A percentile compares a stretch with the other conserved stretches of the same genome.
Conservation (phyloP, 2,329 filamentous ascomycete genomes). For the Aplosporella prunicola region DNA sequence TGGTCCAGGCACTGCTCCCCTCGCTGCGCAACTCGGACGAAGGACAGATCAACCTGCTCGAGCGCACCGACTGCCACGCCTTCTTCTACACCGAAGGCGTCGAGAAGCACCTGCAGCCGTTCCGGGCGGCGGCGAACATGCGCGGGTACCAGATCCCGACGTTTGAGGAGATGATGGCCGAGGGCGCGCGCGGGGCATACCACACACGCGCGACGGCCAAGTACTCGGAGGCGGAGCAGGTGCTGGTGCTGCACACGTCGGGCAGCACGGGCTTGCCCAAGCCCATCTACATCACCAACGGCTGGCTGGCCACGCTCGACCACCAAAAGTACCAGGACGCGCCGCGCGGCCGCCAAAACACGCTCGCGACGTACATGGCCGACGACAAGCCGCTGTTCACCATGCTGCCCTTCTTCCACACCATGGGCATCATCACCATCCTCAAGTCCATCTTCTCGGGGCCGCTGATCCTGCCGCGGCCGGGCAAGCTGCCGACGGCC, state of each 20-base stretch:
- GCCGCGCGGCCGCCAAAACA: slow-evolving; percentile 11
- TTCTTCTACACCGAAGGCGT: slow-evolving; percentile 7
- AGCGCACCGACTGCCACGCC: slow-evolving; percentile 2
- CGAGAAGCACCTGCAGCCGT: slow-evolving; percentile 6
- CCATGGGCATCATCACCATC: slow-evolving; percentile 13
- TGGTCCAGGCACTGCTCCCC: slow-evolving; percentile 3
- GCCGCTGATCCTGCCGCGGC: slow-evolving; percentile 11
- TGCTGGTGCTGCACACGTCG: slow-evolving; percentile 25
- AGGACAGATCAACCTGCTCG: slow-evolving; percentile 7
- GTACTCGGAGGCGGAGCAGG: slow-evolving; percentile 14
- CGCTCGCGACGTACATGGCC: slow-evolving; percentile 9
- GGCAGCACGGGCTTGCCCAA: slow-evolving; percentile 28
- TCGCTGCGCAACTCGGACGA: slow-evolving; percentile 11
- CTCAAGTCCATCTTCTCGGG: slow-evolving; percentile 13
- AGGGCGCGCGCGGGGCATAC: slow-evolving; percentile 2
- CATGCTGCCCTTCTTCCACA: slow-evolving; percentile 14
- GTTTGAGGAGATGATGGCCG: slow-evolving; percentile 7
- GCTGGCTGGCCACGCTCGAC: slow-evolving; percentile 13
- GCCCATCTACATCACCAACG: slow-evolving; percentile 18
- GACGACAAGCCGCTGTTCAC: slow-evolving; percentile 6
- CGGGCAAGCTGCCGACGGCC: slow-evolving; percentile 9
- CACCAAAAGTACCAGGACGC: slow-evolving; percentile 14
- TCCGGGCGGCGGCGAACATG: background rate
- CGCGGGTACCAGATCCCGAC: slow-evolving; percentile 3
- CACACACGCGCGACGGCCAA: slow-evolving; percentile 1